Base-by-base conservation (phyloP, 2,329 filamentous ascomycete genomes). In the Ciborinia camelliae region DNA sequence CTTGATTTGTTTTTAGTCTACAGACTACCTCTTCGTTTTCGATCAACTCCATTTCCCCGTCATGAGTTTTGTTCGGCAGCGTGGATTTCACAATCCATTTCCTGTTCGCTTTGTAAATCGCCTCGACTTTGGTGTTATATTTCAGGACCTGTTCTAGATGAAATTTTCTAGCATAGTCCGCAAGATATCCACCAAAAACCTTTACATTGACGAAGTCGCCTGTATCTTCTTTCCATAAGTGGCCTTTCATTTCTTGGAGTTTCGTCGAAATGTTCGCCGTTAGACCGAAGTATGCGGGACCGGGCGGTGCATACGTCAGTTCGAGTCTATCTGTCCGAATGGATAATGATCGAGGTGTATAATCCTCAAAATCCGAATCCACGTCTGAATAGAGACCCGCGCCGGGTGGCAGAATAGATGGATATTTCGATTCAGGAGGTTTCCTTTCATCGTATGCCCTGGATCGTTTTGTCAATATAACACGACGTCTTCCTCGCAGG, bases 191-290 rank as follows among this genome's bases (percentile, higher is more conserved):
- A 45, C 68, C 67, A 15, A 69, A 67, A 23, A 68, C 66, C 18
- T 66, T 58, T 3, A 69, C 66, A 54, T 71, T 72, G 30, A 73
- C 70, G 62, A 68, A 71, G 45, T 71, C 68, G 18, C 54, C 65
- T 12, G 69, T 73, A 10, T 69, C 71, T 35, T 68, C 64, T 15
- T 69, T 68, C 72, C 72, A 73, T 26, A 69, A 66, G 28, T 70
- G 63, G 3, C 39, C 68, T 64, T 71, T 71, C 35, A 73, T 35
- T 37, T 68, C 62, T 63, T 71, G 69, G 14, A 73, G 62, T n/a
- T 58, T 60, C 2, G 69, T 71, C 32, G 72, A 65, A 18, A 73
- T 66, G 61, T 73, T 73, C 28, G 71, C 73, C 26, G 64, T 72
- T 3, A 73, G 62, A 6, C 68, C 69, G 20, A 66, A 63, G 53